Evolutionary conservation across 257 asterid genomes (phyloP), one percentile per base, ranked within the genome.

Genomic region (Schizonepeta tenuifolia): DNA sequence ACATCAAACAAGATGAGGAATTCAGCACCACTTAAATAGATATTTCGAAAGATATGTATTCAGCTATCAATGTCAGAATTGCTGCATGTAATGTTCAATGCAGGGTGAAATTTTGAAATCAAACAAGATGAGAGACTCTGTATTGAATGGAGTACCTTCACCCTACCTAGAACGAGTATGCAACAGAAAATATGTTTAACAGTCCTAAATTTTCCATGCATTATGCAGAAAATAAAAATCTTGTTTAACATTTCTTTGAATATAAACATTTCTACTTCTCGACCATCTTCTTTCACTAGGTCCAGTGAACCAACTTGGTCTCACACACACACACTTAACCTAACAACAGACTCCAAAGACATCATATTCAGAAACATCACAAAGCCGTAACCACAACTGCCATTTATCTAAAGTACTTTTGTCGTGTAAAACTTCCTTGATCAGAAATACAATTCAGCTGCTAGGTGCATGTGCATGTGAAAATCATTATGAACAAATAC

Each of bases 1-100:
- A 41, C 51, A 11, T 11, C 14, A 46, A 36, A 63, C 73, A 61
- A 53, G 33, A 51, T 35, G 35, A 40, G 71, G 65, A 66, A 51
- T 51, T 38, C 26, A 55, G 57, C 14, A 54, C 18, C 18, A 53
- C 17, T 31, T 43, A 33, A 13, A 36, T 31, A 66, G 26, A n/a
- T 59, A 67, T 14, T 9, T 21, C 5, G 6, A 47, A 35, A 28
- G 38, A 44, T 65, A 53, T 10, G 57, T 26, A 35, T 71, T 12
- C 14, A 12, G 17, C 46, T 46, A 76, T 55, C 47, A 63, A 26
- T 22, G 20, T 17, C 22, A 28, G 21, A 38, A 49, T 15, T 38
- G 33, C 33, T 57, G n/a, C 51, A 21, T 7, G 12, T 36, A 54
- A 28, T 11, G 26, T 49, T 41, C 66, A 65, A 61, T 55, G 9